Percentiles rank a stretch among this genome's conserved stretches.
Conservation (phyloP, 805 yeast species). For the Peterozyma toletana region DNA sequence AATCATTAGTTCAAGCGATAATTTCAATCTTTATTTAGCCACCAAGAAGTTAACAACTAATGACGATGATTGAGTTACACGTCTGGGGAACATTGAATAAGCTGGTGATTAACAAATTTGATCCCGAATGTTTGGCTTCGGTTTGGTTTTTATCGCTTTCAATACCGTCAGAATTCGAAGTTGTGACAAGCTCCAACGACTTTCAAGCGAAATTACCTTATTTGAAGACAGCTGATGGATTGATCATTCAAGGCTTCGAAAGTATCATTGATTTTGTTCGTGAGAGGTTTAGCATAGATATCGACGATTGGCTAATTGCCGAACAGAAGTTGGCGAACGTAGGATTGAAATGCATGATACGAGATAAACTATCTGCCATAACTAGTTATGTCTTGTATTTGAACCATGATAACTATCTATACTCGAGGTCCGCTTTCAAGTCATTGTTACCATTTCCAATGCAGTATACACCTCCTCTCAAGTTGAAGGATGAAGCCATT, state of each 20-base stretch:
- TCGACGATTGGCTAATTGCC: conserved; percentile 9
- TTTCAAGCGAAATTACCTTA: conserved; percentile 47
- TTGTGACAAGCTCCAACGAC: conserved; percentile 54
- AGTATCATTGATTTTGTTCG: conserved; percentile 27
- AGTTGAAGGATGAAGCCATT: conserved; percentile 26
- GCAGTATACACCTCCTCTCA: conserved; percentile 63
- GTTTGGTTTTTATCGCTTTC: conserved; percentile 30
- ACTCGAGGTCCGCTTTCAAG: conserved; percentile 48
- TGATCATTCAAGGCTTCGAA: conserved; percentile 32
- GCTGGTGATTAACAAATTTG: conserved; percentile 31
- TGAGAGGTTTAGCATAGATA: conserved; percentile 1
- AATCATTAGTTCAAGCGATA: too few relatives aligned
- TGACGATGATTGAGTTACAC: conserved; percentile 27
- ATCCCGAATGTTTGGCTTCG: conserved; percentile 44
- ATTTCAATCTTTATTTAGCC: too few relatives aligned
- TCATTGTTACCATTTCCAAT: conserved; percentile 60
- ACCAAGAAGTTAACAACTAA: too few relatives aligned
- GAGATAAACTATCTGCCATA: conserved; percentile 33
- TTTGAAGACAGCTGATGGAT: conserved; percentile 17
- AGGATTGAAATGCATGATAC: conserved; percentile 35
- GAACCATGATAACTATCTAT: conserved; percentile 48
- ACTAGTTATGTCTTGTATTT: conserved; percentile 53
- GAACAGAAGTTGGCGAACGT: conserved; percentile 31
- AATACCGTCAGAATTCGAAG: conserved; percentile 17
- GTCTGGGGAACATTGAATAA: conserved; percentile 41